phyloP scores from a whole-genome alignment of 2,329 filamentous ascomycete species.

The Diplocarpon mali region DNA sequence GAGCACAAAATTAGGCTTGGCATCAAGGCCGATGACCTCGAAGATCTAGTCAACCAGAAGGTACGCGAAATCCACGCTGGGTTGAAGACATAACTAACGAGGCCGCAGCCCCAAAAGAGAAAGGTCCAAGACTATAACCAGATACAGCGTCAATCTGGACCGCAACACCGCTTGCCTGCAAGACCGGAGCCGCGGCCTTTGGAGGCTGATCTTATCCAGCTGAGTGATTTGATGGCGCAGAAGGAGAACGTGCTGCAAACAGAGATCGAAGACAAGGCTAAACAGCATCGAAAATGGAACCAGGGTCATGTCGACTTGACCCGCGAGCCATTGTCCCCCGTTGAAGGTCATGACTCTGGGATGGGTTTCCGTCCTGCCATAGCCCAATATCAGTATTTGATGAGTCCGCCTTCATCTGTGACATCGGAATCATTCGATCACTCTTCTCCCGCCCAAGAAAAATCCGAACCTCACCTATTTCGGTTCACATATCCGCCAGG shows the following conservation, averaged over 20 bases:
- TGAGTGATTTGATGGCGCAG: conserved; percentile 69
- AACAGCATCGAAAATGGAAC: conserved; percentile 88
- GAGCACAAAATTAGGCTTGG: conserved; percentile 78
- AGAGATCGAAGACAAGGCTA: conserved; percentile 78
- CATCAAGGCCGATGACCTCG: conserved; percentile 77
- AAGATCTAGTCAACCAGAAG: conserved; percentile 91
- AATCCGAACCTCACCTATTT: conserved; percentile 17
- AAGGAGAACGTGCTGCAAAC: conserved; percentile 69
- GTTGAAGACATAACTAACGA: conserved; percentile 12
- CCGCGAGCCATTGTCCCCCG: conserved; percentile 70
- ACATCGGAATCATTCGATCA: conserved; percentile 28
- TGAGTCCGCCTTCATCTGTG: conserved; percentile 47
- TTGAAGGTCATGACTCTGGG: conserved; percentile 51
- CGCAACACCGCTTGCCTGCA: conserved; percentile 58
- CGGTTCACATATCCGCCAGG: conserved; percentile 22
- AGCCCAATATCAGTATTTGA: conserved; percentile 55
- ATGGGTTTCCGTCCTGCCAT: conserved; percentile 60
- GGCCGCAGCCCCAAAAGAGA: conserved; percentile 54
- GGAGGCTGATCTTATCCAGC: conserved; percentile 67
- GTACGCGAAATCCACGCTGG: conserved; percentile 40
- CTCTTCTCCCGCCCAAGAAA: conserved; percentile 22
- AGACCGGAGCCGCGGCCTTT: conserved; percentile 59
- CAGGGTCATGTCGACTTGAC: conserved; percentile 81
- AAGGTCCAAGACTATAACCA: conserved; percentile 46
- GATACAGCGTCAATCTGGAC: conserved; percentile 48